Evolutionary conservation across 768 basidiomycete genomes (phyloP).

Genomic region (Phanerochaete sordida): DNA sequence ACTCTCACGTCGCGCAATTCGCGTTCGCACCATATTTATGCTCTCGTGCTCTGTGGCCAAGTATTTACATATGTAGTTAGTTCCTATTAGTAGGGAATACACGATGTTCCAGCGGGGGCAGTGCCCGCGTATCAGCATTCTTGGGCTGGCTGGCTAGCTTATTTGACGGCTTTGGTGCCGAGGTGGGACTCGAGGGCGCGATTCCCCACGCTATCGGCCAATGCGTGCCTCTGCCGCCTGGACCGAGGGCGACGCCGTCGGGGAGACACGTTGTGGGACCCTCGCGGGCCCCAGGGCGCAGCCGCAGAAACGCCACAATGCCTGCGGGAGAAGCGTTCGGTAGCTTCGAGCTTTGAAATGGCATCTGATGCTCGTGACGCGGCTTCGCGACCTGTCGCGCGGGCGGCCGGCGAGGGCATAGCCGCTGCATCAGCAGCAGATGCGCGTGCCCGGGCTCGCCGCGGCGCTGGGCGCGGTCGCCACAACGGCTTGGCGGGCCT

Average conservation of each 20-base stretch:
- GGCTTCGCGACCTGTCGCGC: background rate
- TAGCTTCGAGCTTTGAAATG: background rate
- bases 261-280: background rate
- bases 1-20: background rate
- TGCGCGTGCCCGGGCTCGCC: background rate
- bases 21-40: conserved; percentile 1
- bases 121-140: background rate
- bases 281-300: background rate
- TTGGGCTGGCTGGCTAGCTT: background rate
- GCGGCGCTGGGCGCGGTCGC: background rate
- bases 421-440: background rate
- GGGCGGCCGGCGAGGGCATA: background rate
- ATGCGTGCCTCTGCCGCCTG: background rate
- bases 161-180: background rate
- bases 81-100: background rate
- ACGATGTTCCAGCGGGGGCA: background rate
- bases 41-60: background rate
- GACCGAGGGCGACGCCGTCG: background rate
- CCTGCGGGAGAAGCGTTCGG: background rate
- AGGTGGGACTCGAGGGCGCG: background rate
- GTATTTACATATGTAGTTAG: conserved; percentile 1
- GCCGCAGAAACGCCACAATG: conserved; percentile 1
- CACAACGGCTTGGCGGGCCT: background rate
- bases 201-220: background rate
- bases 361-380: background rate